A percentile compares a stretch with the other conserved stretches of the same genome.
Evolutionary conservation across 164 flowering plant species (phyloP).

Genomic region (Aristolochia fimbriata): DNA sequence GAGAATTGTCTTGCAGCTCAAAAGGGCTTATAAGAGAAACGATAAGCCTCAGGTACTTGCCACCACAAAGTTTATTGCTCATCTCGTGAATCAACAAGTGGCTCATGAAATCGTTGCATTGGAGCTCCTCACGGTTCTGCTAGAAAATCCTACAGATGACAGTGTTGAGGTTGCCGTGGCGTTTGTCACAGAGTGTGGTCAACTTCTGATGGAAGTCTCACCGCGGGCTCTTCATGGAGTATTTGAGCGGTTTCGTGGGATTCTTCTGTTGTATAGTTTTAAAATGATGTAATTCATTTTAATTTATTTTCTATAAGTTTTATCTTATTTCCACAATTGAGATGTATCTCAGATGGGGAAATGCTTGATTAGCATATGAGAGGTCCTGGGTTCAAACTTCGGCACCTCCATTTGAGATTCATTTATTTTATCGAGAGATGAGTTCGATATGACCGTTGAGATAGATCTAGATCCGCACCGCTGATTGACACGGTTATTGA

Average conservation of each 20-base stretch:
- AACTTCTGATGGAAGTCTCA: conserved; percentile 76
- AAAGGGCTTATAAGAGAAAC: conserved; percentile 88
- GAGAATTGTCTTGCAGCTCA: conserved; percentile 84
- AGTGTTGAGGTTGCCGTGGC: conserved; percentile 98
- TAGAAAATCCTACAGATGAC: conserved; percentile 88
- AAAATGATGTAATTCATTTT: too few species aligned
- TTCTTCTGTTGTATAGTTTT: too few species aligned
- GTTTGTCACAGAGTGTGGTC: conserved; percentile 91
- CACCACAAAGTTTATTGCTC: conserved; percentile 85
- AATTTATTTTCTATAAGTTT: too few species aligned
- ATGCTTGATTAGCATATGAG: too few species aligned
- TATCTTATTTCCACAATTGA: too few species aligned
- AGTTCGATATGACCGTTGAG: too few species aligned
- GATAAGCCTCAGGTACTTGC: conserved; percentile 95
- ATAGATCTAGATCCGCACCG: too few species aligned
- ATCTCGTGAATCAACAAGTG: conserved; percentile 92
- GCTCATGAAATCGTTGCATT: conserved; percentile 88
- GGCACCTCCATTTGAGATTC: too few species aligned
- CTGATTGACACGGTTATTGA: too few species aligned
- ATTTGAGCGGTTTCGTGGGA: conserved; percentile 96
- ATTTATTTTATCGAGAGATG: too few species aligned
- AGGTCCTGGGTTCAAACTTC: too few species aligned
- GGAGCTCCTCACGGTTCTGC: conserved; percentile 64
- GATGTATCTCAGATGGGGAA: too few species aligned
- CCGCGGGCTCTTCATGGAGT: conserved; percentile 92